Conservation (phyloP, 257 asterid species). For the Parsonsia alboflavescens region DNA sequence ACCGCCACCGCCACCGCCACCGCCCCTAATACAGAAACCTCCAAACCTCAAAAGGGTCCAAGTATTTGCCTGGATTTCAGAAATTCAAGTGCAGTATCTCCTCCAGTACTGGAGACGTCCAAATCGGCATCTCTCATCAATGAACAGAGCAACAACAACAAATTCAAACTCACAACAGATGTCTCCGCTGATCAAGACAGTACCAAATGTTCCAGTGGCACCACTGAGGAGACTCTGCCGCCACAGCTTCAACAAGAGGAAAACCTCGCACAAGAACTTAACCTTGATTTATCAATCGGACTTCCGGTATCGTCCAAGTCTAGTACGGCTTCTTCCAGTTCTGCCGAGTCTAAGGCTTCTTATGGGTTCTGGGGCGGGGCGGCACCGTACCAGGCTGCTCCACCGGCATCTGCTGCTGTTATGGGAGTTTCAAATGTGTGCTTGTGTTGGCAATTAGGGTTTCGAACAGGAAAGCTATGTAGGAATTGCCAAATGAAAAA, state of each 20-base stretch:
- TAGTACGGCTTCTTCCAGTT: conserved; percentile 10
- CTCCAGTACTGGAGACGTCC: background rate
- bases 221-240: conserved; percentile 59
- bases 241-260: conserved; percentile 19
- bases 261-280: conserved; percentile 19
- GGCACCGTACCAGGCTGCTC: conserved; percentile 11
- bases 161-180: conserved; percentile 22
- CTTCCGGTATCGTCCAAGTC: conserved; percentile 12
- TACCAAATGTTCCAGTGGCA: conserved; percentile 63
- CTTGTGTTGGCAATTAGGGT: conserved; percentile 58
- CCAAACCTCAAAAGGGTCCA: background rate
- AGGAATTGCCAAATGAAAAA: conserved; percentile 40
- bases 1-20: conserved; percentile 4
- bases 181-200: conserved; percentile 37
- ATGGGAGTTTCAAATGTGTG: conserved; percentile 30
- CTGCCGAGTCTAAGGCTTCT: conserved; percentile 30
- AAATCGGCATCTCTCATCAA: background rate
- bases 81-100: conserved; percentile 28
- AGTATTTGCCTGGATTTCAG: conserved; percentile 44
- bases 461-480: conserved; percentile 41
- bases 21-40: conserved; percentile 9
- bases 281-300: conserved; percentile 72
- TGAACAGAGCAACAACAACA: conserved; percentile 14
- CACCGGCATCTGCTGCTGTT: conserved; percentile 9
- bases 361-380: conserved; percentile 29